These are phyloP conservation scores for Coemansia sp. DNA, from an alignment of 192 early-diverging fungal species.

Conservation along the genomic window DNA sequence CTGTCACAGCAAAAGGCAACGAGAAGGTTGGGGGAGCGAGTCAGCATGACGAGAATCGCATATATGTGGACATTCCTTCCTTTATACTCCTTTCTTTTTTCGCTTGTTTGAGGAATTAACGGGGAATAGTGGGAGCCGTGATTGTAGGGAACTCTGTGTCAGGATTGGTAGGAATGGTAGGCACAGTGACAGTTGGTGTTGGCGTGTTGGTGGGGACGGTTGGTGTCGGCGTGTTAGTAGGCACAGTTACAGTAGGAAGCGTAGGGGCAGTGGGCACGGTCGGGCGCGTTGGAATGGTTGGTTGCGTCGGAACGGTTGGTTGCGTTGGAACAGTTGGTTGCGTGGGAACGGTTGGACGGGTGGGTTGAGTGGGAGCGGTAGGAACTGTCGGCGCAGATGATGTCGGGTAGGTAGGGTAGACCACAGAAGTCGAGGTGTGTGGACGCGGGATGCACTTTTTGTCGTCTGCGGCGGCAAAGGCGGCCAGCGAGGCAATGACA, in stretches of 20 bases:
- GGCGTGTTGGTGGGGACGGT: background rate
- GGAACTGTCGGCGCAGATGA: background rate
- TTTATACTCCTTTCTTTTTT: background rate
- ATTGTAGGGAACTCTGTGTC: slow-evolving; percentile 9
- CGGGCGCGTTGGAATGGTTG: background rate
- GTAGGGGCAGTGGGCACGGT: too few species aligned
- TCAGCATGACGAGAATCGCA: background rate
- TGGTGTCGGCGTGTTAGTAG: background rate
- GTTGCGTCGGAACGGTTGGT: background rate
- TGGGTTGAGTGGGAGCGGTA: background rate
- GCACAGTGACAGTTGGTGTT: too few species aligned
- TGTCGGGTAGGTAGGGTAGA: background rate
- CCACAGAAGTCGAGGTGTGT: background rate
- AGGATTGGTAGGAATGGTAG: background rate
- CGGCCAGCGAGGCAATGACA: slow-evolving; percentile 25
- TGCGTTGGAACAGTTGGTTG: background rate
- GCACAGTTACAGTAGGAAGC: too few species aligned
- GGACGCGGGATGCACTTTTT: slow-evolving; percentile 50
- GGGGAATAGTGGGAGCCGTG: slow-evolving; percentile 5
- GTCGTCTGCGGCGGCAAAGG: slow-evolving; percentile 19
- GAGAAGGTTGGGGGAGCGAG: too few species aligned
- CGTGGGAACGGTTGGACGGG: background rate
- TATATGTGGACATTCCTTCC: background rate
- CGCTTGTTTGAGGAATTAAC: background rate
- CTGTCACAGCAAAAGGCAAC: too few species aligned